Evolutionary conservation across 495 filamentous ascomycete genomes (phyloP).

Genomic region (Xylaria castorea): DNA sequence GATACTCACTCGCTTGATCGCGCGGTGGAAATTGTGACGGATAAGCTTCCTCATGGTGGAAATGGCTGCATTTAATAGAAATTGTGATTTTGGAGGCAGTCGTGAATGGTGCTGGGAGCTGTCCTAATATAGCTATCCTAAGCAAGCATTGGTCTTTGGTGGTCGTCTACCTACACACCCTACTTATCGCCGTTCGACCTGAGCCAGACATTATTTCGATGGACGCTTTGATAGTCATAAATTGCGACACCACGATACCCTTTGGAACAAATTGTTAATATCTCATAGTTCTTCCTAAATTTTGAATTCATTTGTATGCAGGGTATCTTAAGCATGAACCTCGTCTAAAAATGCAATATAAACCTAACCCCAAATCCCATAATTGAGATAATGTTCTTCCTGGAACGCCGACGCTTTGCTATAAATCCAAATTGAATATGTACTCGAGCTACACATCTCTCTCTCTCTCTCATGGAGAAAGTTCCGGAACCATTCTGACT

Average conservation of each 20-base stretch:
- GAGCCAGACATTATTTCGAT: neutral
- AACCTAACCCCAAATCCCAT: neutral
- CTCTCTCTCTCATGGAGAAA: neutral
- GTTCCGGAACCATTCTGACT: neutral
- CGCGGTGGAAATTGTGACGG: neutral
- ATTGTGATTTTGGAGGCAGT: neutral
- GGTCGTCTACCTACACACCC: neutral
- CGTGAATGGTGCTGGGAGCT: neutral
- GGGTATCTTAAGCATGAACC: neutral
- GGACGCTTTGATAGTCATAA: neutral
- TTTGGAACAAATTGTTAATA: neutral
- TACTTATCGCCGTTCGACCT: neutral
- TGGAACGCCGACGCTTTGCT: slow-evolving; percentile 16
- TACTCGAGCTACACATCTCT: neutral
- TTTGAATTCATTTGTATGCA: neutral
- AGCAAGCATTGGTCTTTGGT: neutral
- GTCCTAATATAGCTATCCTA: neutral
- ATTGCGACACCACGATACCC: neutral
- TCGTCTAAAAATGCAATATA: neutral
- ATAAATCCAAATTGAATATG: neutral
- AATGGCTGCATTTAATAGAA: neutral
- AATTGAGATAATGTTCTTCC: neutral
- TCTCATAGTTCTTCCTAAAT: neutral
- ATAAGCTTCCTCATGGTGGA: neutral
- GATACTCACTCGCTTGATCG: neutral